Evolutionary conservation across 345 rosid species (phyloP), one percentile per base, ranked within the genome.

Genomic region (Gossypium rotundifolium): DNA sequence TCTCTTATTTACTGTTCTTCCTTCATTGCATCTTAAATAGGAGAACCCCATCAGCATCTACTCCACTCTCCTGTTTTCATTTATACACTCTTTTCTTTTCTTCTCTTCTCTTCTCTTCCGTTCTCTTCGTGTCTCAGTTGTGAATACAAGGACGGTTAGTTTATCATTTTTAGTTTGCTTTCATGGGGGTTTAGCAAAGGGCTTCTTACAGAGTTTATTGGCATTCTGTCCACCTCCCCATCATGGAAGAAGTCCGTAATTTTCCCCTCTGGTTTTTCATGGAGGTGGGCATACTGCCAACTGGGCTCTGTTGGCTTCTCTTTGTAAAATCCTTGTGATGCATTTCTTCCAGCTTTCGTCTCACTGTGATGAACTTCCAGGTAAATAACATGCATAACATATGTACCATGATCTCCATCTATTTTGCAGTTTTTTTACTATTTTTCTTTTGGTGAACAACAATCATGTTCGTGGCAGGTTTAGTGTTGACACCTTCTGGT

Each of bases 201-300:
- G 91, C 78, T 82, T 77, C 96, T 85, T 77, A 80, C 93, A 83
- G 96, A 87, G 88, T 80, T 88, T 76, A 83, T 93, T 93, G 98
- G 98, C 98, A 93, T 93, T 93, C 98, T 93, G 98, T 93, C 97
- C 98, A 91, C 98, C 98, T 93, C 98, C 59, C 92, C 62, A 57
- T 38, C 76, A 0, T 48, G 2, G 54, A 65, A 48, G 17, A 40
- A n/a, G 6, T 48, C 51, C n/a, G 38, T 77, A 14, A 72, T 45
- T 65, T 6, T 70, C 60, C 45, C 0, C 23, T 57, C n/a, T 60
- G 48, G 45, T 72, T 17, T 74, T 48, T 72, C 46, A 29, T 42
- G 85, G 71, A 93, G 98, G 97, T 91, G 98, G 98, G 85, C 89
- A 88, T 83, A 81, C 89, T 91, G 97, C 85, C 97, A 93, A 87